phyloP scores from a whole-genome alignment of 805 yeast species.

The Schwanniomyces occidentalis region DNA sequence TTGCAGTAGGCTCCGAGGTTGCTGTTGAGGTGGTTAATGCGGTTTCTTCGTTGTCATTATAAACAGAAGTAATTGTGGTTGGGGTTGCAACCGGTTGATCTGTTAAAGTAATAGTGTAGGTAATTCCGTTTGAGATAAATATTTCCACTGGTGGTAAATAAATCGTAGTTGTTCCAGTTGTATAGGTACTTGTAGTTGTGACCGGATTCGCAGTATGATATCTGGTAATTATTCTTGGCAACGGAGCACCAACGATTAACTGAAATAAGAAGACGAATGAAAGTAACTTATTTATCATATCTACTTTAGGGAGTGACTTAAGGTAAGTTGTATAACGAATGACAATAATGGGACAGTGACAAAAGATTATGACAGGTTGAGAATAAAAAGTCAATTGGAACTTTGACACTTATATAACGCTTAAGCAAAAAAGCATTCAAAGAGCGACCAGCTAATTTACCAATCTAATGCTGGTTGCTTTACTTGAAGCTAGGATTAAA shows the following conservation, averaged over 20 bases:
- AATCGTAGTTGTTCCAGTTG: slow-evolving; percentile 50
- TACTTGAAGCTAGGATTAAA: too few species aligned
- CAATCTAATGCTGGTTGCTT: too few species aligned
- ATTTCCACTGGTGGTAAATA: slow-evolving; percentile 54
- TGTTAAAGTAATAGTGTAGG: slow-evolving; percentile 48
- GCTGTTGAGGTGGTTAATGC: slow-evolving; percentile 18
- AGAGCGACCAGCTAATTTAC: too few species aligned
- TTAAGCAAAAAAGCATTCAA: too few species aligned
- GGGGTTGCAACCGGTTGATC: slow-evolving; percentile 34
- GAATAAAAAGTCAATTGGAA: too few species aligned
- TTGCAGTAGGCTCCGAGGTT: slow-evolving; percentile 12
- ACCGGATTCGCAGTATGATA: slow-evolving; percentile 57
- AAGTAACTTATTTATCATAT: slow-evolving; percentile 10
- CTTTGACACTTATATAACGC: too few species aligned
- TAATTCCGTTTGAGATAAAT: slow-evolving; percentile 51
- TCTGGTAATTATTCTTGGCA: slow-evolving; percentile 49
- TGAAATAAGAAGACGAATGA: slow-evolving; percentile 18
- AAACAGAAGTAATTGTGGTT: slow-evolving; percentile 31
- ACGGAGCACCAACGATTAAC: slow-evolving; percentile 31
- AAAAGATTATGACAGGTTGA: too few species aligned
- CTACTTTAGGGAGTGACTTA: too few species aligned
- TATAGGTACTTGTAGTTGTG: slow-evolving; percentile 40
- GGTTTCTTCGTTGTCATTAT: slow-evolving; percentile 12
- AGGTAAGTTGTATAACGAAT: too few species aligned
- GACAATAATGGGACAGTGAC: too few species aligned